Base-by-base conservation (phyloP, 2,329 filamentous ascomycete genomes). In the Macrophomina pseudophaseolina region DNA sequence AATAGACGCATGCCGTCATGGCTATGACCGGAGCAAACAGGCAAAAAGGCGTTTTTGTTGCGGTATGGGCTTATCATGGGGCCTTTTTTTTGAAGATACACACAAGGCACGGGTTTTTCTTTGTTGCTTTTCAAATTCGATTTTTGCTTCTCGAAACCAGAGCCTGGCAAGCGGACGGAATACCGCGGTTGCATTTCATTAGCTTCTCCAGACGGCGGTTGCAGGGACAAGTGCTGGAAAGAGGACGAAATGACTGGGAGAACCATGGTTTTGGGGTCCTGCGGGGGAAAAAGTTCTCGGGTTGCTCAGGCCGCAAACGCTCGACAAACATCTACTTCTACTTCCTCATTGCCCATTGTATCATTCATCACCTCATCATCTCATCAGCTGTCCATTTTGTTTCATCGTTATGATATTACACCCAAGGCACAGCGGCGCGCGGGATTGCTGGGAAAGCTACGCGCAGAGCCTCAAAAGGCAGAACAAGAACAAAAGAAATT, bases 1-100 rank as follows among this genome's bases (percentile, higher is more conserved):
- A 76, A 75, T 76, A 78, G 75, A 78, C 75, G 75, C 75, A 76
- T 74, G 77, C 76, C 74, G 74, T 77, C 76, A 78, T 69, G 77
- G 76, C 76, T 77, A 78, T 70, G 72, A 78, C 69, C 64, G 68
- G 66, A 65, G 59, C 53, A 58, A n/a, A 51, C 33, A 40, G 64
- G 18, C 6, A 59, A 65, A 68, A 60, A 46, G 60, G 60, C 54
- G 63, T 68, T 68, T 23, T 38, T 16, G 16, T 38, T 30, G n/a
- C 6, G 44, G 44, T 7, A 11, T 28, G 44, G 58, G 58, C 28
- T 51, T 51, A 40, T n/a, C 40, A 48, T 4, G 3, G 58, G 44
- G 23, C 23, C 23, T 30, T 28, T 28, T 62, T 28, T 65, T 65
- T 65, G n/a, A 48, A 54, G 63, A 65, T 65, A 65, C 63, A 65